Percentiles rank a stretch among this genome's conserved stretches.
These are phyloP conservation scores for Ophiocordyceps camponoti-saundersi DNA, from an alignment of 2,329 filamentous ascomycete species.

Conservation along the genomic window DNA sequence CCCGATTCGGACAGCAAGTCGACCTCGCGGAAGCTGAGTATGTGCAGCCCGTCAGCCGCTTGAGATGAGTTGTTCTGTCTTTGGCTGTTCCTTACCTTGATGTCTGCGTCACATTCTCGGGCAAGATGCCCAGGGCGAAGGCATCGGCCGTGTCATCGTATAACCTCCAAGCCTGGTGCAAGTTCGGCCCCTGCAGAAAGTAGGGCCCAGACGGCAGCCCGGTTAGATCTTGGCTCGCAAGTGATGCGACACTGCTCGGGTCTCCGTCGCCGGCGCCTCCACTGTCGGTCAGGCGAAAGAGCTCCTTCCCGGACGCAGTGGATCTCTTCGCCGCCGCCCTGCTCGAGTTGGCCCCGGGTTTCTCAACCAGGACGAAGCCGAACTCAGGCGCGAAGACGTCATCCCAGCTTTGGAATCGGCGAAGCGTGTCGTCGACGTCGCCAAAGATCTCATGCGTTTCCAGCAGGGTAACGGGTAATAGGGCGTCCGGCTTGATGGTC, in stretches of 20 bases:
- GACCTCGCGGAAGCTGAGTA: conserved; percentile 13
- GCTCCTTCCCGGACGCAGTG: neutral
- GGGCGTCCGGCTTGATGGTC: conserved; percentile 21
- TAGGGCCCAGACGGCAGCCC: conserved; percentile 22
- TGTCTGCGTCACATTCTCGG: conserved; percentile 9
- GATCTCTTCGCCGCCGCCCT: neutral
- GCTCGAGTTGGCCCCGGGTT: conserved; percentile 10
- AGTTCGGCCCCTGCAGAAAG: conserved; percentile 21
- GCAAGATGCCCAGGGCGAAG: conserved; percentile 19
- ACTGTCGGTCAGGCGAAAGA: conserved; percentile 1
- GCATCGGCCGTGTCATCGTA: conserved; percentile 20
- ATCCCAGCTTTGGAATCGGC: conserved; percentile 15
- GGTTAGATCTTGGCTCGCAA: conserved; percentile 1
- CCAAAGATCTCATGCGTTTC: conserved; percentile 19
- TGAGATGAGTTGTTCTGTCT: neutral
- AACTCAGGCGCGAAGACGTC: conserved; percentile 23
- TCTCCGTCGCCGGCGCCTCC: conserved; percentile 1
- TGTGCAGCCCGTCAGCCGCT: neutral
- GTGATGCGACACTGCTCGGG: neutral
- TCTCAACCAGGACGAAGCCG: conserved; percentile 20
- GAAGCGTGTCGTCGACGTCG: conserved; percentile 16
- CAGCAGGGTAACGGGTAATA: conserved; percentile 22
- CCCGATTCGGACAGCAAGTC: conserved; percentile 10
- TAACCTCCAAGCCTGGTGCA: conserved; percentile 23
- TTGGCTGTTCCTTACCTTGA: neutral